phyloP scores from a whole-genome alignment of 352 stramenopile species.

The Saprolegnia diclina region DNA sequence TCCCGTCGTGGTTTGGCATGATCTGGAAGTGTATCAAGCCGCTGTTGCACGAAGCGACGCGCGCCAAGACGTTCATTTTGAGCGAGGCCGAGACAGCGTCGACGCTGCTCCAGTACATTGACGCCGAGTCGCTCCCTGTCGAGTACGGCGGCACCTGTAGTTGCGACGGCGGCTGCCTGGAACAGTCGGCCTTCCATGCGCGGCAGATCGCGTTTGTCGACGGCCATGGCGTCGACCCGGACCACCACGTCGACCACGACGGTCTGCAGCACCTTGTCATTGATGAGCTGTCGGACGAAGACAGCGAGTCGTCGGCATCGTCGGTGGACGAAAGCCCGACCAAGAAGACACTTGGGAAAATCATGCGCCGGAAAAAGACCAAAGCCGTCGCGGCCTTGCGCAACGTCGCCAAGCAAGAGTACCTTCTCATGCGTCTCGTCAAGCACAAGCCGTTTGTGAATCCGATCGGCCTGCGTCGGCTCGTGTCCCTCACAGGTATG shows the following conservation, averaged over 20 bases:
- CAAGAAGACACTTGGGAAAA: not conserved
- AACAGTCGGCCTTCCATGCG: constrained; percentile 57
- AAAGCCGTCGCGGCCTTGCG: not conserved
- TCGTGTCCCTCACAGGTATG: constrained; percentile 20
- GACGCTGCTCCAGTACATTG: constrained; percentile 51
- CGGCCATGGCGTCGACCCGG: not conserved
- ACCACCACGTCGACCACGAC: not conserved
- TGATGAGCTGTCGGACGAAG: constrained; percentile 11
- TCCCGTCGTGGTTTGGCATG: constrained; percentile 88
- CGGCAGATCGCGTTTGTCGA: constrained; percentile 1
- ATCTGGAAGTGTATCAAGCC: constrained; percentile 87
- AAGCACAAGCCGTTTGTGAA: constrained; percentile 27
- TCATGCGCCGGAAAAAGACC: constrained; percentile 4
- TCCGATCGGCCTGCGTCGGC: constrained; percentile 22
- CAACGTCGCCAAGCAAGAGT: not conserved
- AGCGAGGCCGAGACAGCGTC: constrained; percentile 51
- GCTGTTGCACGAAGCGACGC: constrained; percentile 81
- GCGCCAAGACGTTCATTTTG: constrained; percentile 84
- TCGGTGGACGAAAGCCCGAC: not conserved
- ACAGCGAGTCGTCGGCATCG: not conserved
- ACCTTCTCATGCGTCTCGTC: constrained; percentile 24
- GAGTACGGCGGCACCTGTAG: constrained; percentile 66
- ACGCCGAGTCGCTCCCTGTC: constrained; percentile 53
- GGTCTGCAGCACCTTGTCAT: not conserved
- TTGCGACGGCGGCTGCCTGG: constrained; percentile 59